phyloP scores from a whole-genome alignment of 192 early-diverging fungal species.

The Gonapodya sp. region DNA sequence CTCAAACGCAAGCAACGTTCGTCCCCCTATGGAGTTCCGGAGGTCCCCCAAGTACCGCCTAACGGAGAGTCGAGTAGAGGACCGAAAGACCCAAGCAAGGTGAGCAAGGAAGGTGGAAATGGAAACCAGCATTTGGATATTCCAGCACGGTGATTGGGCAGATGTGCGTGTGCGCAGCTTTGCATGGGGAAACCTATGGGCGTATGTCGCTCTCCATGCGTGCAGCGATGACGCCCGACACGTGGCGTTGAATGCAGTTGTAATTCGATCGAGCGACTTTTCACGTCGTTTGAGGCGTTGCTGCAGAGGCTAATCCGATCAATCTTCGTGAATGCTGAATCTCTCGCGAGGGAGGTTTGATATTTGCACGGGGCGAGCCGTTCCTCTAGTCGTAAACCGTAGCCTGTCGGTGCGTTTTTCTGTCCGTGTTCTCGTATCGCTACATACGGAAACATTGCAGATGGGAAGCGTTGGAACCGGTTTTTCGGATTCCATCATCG shows the following conservation, averaged over 20 bases:
- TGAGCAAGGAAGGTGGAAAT: constrained; percentile 1
- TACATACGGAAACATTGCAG: background rate
- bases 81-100: constrained; percentile 3
- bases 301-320: constrained; percentile 1
- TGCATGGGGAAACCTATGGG: background rate
- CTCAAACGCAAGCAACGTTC: background rate
- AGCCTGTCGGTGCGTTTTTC: constrained; percentile 1
- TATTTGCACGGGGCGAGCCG: constrained; percentile 1
- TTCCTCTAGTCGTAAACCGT: constrained; percentile 4
- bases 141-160: background rate
- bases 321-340: background rate
- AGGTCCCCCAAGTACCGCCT: background rate
- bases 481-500: constrained; percentile 2
- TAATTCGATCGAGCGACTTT: constrained; percentile 1
- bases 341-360: background rate
- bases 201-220: background rate
- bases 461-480: background rate
- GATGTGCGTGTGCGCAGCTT: background rate
- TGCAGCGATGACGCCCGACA: background rate
- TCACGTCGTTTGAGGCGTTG: background rate
- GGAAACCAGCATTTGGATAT: background rate
- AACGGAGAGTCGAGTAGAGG: background rate
- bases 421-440: background rate
- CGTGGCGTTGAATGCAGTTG: constrained; percentile 1
- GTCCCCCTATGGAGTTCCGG: background rate